Conservation (phyloP, 2,329 filamentous ascomycete species). For the Cucurbitaria berberidis region DNA sequence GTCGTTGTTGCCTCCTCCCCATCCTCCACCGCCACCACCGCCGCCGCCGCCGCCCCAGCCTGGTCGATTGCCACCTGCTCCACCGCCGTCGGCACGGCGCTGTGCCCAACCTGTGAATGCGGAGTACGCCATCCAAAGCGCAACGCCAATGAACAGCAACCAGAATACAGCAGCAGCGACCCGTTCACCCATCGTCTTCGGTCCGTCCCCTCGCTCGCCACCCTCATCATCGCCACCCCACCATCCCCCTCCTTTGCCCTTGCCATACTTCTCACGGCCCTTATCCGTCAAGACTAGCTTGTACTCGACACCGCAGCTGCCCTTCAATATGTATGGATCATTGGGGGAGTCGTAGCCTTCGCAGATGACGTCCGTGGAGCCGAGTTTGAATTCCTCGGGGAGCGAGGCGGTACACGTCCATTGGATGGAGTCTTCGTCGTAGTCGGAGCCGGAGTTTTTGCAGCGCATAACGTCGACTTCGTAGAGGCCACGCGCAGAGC, state of each 20-base stretch:
- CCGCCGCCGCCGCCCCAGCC: conserved; percentile 51
- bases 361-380: conserved; percentile 87
- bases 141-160: conserved; percentile 65
- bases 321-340: conserved; percentile 86
- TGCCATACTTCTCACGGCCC: conserved; percentile 74
- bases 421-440: conserved; percentile 82
- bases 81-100: conserved; percentile 29
- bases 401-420: conserved; percentile 83
- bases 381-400: conserved; percentile 73
- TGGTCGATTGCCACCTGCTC: conserved; percentile 34
- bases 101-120: conserved; percentile 51
- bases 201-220: conserved; percentile 40
- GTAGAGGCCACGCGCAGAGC: conserved; percentile 67
- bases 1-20: conserved; percentile 42
- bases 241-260: conserved; percentile 52
- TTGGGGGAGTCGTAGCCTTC: conserved; percentile 81
- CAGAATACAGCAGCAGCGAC: conserved; percentile 60
- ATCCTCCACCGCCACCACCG: conserved; percentile 52
- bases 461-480: conserved; percentile 85
- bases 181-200: conserved; percentile 37
- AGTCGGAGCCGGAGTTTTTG: conserved; percentile 81
- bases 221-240: conserved; percentile 48
- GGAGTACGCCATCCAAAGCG: conserved; percentile 67
- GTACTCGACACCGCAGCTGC: conserved; percentile 93
- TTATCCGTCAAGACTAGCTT: conserved; percentile 75